A percentile compares a stretch with the other conserved stretches of the same genome.
phyloP scores from a whole-genome alignment of 805 yeast species.

The Barnettozyma siamensis region DNA sequence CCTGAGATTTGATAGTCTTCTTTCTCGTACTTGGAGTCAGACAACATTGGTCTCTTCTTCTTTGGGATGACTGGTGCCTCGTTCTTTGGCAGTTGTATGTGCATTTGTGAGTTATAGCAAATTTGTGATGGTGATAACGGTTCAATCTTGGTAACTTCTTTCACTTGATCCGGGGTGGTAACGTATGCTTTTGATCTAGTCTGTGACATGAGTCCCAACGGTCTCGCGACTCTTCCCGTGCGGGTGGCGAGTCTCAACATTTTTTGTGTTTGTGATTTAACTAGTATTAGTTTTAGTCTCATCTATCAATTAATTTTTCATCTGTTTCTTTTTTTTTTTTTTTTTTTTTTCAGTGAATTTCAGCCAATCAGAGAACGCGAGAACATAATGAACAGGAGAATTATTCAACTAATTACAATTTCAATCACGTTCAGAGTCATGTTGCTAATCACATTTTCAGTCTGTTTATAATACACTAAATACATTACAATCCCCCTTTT shows the following conservation, averaged over 20 bases:
- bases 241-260: constrained; percentile 1
- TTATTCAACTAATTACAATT: no score
- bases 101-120: constrained; percentile 22
- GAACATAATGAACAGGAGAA: not conserved
- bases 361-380: constrained; percentile 1
- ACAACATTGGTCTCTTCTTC: constrained; percentile 28
- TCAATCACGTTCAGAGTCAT: no score
- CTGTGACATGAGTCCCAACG: not conserved
- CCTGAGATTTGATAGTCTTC: constrained; percentile 36
- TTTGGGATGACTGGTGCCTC: constrained; percentile 30
- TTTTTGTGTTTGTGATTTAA: no score
- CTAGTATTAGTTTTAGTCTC: not conserved
- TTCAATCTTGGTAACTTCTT: constrained; percentile 3
- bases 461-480: no score
- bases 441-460: no score
- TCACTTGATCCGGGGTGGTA: constrained; percentile 1
- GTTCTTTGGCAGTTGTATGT: constrained; percentile 22
- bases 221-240: not conserved
- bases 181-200: constrained; percentile 6
- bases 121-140: constrained; percentile 18
- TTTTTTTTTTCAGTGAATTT: not conserved
- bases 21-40: constrained; percentile 35
- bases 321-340: not conserved
- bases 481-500: no score
- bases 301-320: not conserved